Evolutionary conservation across 495 filamentous ascomycete genomes (phyloP).

Genomic region (Staphylotrichum longicolle): DNA sequence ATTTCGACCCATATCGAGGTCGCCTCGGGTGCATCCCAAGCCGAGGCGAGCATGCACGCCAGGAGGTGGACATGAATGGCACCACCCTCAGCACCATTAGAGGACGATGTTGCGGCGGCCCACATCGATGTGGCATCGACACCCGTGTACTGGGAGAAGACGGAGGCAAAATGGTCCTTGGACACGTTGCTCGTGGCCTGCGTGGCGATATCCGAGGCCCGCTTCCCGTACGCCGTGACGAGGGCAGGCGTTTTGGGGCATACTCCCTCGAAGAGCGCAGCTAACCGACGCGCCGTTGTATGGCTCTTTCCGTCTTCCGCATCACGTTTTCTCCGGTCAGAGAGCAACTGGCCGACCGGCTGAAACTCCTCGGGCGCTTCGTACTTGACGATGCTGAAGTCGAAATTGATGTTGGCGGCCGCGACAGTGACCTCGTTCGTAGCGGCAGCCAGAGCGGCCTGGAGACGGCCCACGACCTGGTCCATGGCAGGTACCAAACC

Average conservation of each 20-base stretch:
- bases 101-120: background rate
- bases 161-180: background rate
- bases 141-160: background rate
- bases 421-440: too few species aligned
- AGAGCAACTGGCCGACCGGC: constrained; percentile 26
- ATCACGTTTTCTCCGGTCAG: constrained; percentile 20
- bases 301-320: constrained; percentile 37
- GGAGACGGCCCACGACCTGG: too few species aligned
- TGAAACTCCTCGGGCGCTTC: constrained; percentile 37
- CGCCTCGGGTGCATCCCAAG: constrained; percentile 35
- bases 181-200: background rate
- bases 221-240: constrained; percentile 38
- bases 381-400: too few species aligned
- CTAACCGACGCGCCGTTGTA: constrained; percentile 33
- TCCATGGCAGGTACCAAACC: too few species aligned
- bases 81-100: too few species aligned
- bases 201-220: constrained; percentile 38
- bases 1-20: constrained; percentile 38
- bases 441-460: too few species aligned
- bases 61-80: constrained; percentile 16
- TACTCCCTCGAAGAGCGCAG: constrained; percentile 32
- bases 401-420: too few species aligned
- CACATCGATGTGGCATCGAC: constrained; percentile 6
- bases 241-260: constrained; percentile 37
- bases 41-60: constrained; percentile 41